Conservation (phyloP, 345 rosid genomes). For the Melaleuca alternifolia region DNA sequence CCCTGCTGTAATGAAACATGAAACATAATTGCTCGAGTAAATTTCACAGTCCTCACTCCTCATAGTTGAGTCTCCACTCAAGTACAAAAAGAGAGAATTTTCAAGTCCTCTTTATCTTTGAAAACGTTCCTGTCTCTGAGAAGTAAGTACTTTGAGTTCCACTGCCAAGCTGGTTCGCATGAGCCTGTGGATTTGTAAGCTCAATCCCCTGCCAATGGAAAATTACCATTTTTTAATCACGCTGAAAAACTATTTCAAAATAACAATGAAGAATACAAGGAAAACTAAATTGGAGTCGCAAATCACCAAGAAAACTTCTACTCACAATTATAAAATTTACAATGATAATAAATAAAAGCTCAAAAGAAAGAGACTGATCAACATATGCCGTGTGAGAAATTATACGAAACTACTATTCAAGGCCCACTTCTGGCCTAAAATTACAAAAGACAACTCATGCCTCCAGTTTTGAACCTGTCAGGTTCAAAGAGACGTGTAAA, state of each 20-base stretch:
- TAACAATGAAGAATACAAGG: background rate
- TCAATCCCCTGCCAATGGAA: constrained; percentile 62
- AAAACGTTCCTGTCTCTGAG: constrained; percentile 86
- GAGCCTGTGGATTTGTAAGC: constrained; percentile 79
- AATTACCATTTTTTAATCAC: background rate
- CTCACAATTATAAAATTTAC: background rate
- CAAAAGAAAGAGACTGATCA: background rate
- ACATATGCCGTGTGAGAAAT: background rate
- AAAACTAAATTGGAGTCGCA: background rate
- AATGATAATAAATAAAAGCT: background rate
- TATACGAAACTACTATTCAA: background rate
- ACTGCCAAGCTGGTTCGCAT: constrained; percentile 64
- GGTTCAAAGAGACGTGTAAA: background rate
- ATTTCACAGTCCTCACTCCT: background rate
- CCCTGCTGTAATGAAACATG: background rate
- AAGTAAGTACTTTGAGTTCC: constrained; percentile 95
- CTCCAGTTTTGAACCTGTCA: background rate
- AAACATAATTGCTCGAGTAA: background rate
- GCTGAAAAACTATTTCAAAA: background rate
- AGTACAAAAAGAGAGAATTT: background rate
- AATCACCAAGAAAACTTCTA: background rate
- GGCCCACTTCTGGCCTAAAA: background rate
- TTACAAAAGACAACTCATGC: background rate
- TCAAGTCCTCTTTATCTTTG: constrained; percentile 74
- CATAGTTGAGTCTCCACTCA: background rate